Evolutionary conservation across 331 rosid genomes (phyloP).

Genomic region (Quercus tomentella): DNA sequence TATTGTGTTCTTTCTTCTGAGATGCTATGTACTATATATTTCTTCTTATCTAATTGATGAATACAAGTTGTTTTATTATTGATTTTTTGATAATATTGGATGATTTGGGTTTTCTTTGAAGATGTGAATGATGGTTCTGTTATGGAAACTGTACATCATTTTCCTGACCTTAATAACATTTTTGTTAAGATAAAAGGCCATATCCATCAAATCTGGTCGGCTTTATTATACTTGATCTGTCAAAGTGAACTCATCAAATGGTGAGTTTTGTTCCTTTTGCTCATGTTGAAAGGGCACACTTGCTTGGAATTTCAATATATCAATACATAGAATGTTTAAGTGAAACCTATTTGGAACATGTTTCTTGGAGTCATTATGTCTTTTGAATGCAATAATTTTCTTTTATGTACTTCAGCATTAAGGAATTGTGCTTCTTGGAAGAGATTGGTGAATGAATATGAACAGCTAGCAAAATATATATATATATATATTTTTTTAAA

Average conservation of each 20-base stretch:
- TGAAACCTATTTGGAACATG: background rate
- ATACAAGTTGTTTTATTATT: no score
- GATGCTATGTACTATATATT: no score
- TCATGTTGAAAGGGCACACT: background rate
- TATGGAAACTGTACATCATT: background rate
- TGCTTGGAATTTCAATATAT: background rate
- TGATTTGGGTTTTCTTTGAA: no score
- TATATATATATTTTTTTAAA: background rate
- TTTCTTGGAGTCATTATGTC: background rate
- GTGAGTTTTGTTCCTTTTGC: background rate
- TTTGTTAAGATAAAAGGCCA: background rate
- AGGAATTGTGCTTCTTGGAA: background rate
- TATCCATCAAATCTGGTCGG: background rate
- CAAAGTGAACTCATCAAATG: background rate
- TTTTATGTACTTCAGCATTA: background rate
- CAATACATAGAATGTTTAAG: background rate
- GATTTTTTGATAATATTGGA: no score
- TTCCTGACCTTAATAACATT: no score
- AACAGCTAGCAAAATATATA: slow-evolving; percentile 77
- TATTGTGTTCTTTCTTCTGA: no score
- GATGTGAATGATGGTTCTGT: no score
- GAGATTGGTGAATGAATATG: slow-evolving; percentile 75
- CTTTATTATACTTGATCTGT: background rate
- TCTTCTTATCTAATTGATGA: no score
- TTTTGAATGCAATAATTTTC: background rate